phyloP scores from a whole-genome alignment of 192 early-diverging fungal species.

The Backusella tuberculispora region DNA sequence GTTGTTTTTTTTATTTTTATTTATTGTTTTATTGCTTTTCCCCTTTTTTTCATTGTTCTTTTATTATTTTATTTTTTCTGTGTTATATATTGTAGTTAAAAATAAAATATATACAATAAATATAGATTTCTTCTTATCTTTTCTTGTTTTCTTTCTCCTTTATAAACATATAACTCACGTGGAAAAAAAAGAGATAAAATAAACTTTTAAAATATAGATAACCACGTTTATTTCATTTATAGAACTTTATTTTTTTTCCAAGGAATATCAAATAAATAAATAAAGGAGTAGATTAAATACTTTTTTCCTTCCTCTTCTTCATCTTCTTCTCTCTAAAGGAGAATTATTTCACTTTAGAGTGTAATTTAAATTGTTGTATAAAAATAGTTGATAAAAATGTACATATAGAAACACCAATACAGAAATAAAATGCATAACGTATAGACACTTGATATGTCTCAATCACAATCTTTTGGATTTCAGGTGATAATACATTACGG shows the following conservation, averaged over 20 bases:
- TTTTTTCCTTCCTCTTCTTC: too few relatives aligned
- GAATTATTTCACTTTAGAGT: conserved; percentile 13
- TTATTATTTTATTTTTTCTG: not conserved
- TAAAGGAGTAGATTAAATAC: too few relatives aligned
- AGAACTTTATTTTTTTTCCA: too few relatives aligned
- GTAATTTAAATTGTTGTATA: conserved; percentile 23
- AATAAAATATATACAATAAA: too few relatives aligned
- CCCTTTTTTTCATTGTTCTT: not conserved
- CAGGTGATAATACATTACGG: not conserved
- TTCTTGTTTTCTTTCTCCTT: too few relatives aligned
- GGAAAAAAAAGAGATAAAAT: not conserved
- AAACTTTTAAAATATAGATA: too few relatives aligned
- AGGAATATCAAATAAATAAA: too few relatives aligned
- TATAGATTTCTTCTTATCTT: too few relatives aligned
- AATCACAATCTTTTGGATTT: conserved; percentile 14
- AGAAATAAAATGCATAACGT: conserved; percentile 21
- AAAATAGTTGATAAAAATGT: conserved; percentile 11
- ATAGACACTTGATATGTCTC: conserved; percentile 21
- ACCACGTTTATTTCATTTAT: too few relatives aligned
- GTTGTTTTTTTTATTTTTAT: not conserved
- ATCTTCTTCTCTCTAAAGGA: too few relatives aligned
- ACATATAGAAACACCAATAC: not conserved
- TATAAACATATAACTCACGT: not conserved
- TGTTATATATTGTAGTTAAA: too few relatives aligned
- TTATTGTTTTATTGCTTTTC: not conserved